Percentiles rank a stretch among this genome's conserved stretches.
Evolutionary conservation across 208 protist species (phyloP).

Genomic region (Leishmania tarentolae): DNA sequence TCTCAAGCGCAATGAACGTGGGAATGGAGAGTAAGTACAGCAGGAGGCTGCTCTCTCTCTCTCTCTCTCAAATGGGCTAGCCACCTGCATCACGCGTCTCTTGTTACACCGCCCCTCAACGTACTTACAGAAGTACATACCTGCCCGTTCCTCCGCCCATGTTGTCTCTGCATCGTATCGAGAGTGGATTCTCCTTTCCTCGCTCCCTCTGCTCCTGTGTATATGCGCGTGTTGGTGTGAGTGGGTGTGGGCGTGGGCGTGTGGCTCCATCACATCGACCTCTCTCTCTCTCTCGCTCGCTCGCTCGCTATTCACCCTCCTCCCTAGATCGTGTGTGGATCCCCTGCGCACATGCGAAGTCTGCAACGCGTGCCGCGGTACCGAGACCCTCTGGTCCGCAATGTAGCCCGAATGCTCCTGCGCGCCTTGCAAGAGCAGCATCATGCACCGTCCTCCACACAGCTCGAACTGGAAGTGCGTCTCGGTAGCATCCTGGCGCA

Average conservation of each 20-base stretch:
- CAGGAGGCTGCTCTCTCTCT: neutral
- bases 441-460: slow-evolving; percentile 20
- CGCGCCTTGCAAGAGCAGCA: slow-evolving; percentile 46
- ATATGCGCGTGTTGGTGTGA: neutral
- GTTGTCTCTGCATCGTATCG: neutral
- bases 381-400: slow-evolving; percentile 42
- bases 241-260: neutral
- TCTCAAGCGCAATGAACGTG: neutral
- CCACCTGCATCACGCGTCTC: neutral
- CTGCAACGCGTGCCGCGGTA: slow-evolving; percentile 38
- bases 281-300: slow-evolving; percentile 1
- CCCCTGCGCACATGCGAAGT: slow-evolving; percentile 4
- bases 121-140: neutral
- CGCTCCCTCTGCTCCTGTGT: neutral
- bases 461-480: slow-evolving; percentile 64
- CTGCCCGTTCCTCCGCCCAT: neutral
- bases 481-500: slow-evolving; percentile 42
- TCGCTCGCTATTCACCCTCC: neutral
- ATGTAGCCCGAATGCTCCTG: slow-evolving; percentile 40
- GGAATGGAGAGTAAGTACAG: neutral
- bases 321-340: neutral
- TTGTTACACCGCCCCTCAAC: neutral
- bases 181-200: neutral
- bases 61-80: neutral
- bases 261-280: neutral